These are phyloP conservation scores for Talaromyces marneffei DNA, from an alignment of 2,329 filamentous ascomycete genomes.

Conservation along the genomic window DNA sequence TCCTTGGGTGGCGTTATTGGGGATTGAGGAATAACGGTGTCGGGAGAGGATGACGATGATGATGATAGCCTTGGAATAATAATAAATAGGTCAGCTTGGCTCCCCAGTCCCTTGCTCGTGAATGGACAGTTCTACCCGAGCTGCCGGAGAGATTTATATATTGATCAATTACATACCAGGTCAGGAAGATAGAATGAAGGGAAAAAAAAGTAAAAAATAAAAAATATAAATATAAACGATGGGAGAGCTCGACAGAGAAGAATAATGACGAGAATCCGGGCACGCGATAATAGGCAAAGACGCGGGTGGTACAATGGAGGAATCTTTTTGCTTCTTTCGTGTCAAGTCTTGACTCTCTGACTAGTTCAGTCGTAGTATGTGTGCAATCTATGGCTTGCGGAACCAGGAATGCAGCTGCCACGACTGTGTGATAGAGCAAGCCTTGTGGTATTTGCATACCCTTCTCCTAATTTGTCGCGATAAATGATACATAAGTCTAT, in stretches of 20 bases:
- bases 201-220: too few relatives aligned
- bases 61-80: not conserved
- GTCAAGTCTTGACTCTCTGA: not conserved
- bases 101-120: conserved; percentile 5
- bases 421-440: not conserved
- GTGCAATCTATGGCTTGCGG: conserved; percentile 6
- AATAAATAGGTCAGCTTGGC: not conserved
- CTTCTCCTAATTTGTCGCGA: not conserved
- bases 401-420: conserved; percentile 14
- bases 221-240: too few relatives aligned
- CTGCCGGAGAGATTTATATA: not conserved
- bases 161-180: not conserved
- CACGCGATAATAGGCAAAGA: not conserved
- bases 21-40: not conserved
- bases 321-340: not conserved
- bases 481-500: not conserved
- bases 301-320: not conserved
- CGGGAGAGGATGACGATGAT: conserved; percentile 23
- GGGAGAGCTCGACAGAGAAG: not conserved
- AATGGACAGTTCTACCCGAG: not conserved
- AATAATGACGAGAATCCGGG: not conserved
- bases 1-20: not conserved
- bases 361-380: not conserved
- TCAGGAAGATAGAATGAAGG: not conserved
- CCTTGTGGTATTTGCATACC: not conserved